A percentile compares a stretch with the other conserved stretches of the same genome.
Conservation (phyloP, 176 grass and related monocot genomes). For the Bromus sterilis region DNA sequence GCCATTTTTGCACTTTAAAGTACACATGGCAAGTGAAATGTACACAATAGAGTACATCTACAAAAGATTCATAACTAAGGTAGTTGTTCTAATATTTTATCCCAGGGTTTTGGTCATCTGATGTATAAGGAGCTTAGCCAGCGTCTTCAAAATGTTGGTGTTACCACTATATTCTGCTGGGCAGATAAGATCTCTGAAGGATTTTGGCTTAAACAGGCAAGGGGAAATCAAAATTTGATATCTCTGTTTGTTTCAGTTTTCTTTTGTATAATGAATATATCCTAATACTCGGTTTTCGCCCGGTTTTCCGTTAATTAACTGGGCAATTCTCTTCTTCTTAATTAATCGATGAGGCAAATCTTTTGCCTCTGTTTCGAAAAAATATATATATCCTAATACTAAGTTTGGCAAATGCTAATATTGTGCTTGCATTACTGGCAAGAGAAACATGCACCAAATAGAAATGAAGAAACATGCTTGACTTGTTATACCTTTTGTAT, state of each 20-base stretch:
- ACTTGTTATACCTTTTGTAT: background rate
- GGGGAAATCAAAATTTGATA: background rate
- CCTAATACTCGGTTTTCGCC: background rate
- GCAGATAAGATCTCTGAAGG: conserved; percentile 72
- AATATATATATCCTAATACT: background rate
- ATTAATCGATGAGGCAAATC: no score
- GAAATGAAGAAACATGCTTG: background rate
- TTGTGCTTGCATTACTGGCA: background rate
- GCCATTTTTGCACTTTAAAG: background rate
- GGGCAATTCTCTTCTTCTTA: no score
- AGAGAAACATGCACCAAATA: background rate
- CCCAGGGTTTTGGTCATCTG: conserved; percentile 66
- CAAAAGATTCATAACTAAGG: background rate
- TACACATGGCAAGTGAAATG: background rate
- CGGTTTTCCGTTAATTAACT: no score
- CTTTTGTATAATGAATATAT: conserved; percentile 1
- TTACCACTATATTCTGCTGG: conserved; percentile 79
- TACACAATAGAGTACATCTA: background rate
- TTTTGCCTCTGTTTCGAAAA: no score
- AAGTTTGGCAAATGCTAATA: background rate
- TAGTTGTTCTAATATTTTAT: conserved; percentile 21
- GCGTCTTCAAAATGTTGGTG: conserved; percentile 79
- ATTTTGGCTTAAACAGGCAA: conserved; percentile 97
- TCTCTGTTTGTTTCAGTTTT: background rate
- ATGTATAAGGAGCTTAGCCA: conserved; percentile 68